Evolutionary conservation across 2,329 filamentous ascomycete genomes (phyloP), one percentile per base, ranked within the genome.

Genomic region (Phoma sp.): DNA sequence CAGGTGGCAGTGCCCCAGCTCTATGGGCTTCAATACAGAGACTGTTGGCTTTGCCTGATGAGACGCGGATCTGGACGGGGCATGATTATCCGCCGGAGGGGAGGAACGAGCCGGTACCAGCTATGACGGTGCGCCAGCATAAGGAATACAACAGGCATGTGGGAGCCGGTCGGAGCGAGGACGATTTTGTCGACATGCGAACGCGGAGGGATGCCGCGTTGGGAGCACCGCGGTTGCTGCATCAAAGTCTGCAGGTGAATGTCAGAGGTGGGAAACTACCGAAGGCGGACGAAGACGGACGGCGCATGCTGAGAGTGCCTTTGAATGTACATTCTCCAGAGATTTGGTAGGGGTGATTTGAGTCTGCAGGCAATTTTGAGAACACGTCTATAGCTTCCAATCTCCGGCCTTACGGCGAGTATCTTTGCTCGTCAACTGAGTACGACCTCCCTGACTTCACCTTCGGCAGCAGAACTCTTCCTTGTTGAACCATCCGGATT

Each of bases 161-260:
- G 1, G 68, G 58, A 18, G 18, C 58, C 11, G 61, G 60, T 8
- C 56, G 66, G 3, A 43, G 42, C 7, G 61, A 71, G 54, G 63
- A 70, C 1, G 66, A 73, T 0, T 78, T 78, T 53, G 66, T 76
- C 1, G 30, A 46, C 9, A 56, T 62, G 62, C 65, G 75, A 4
- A 55, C 35, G n/a, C 58, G 72, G 35, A 58, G 71, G 6, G 76
- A 78, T 58, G 41, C 40, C 6, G 52, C 18, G 0, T 46, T 78
- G 30, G 55, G 50, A 4, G 70, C 66, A 29, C 76, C 75, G 2
- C 70, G 58, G 33, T 48, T 78, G 50, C 46, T 78, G 30, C 67
- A 76, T 50, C 73, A 69, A 39, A 69, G 73, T 2, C 51, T 78
- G 61, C 75, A 78, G 59, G 56, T 77, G 7, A 78, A 78, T 50